These are phyloP conservation scores for Aquilaria agallochum DNA, from an alignment of 441 rosid species.

Conservation along the genomic window DNA sequence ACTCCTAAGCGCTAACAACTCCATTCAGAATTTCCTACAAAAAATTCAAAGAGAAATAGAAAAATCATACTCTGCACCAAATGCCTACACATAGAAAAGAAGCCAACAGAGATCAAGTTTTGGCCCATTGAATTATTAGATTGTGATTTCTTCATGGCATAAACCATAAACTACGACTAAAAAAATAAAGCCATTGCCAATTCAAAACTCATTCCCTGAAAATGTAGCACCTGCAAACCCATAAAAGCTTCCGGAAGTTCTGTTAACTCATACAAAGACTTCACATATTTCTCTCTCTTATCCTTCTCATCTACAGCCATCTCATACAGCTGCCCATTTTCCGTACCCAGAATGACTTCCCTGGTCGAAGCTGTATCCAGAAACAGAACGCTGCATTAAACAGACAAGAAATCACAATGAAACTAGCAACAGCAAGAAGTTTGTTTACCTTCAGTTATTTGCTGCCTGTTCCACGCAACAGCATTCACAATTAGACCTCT, in stretches of 20 bases:
- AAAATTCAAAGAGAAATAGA: too few species aligned
- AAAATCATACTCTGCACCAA: too few species aligned
- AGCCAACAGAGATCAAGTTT: too few species aligned
- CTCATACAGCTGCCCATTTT: conserved; percentile 90
- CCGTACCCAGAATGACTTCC: conserved; percentile 91
- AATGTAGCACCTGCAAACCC: conserved; percentile 76
- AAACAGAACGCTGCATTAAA: conserved; percentile 11
- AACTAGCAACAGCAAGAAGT: conserved; percentile 2
- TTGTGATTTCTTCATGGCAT: too few species aligned
- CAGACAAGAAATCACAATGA: neutral
- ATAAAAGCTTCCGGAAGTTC: conserved; percentile 97
- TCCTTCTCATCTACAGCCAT: conserved; percentile 98
- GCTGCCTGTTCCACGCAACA: conserved; percentile 97
- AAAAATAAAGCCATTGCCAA: conserved; percentile 1
- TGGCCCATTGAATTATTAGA: too few species aligned
- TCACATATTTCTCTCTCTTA: conserved; percentile 89
- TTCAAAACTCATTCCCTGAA: conserved; percentile 7
- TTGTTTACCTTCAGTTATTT: conserved; percentile 80
- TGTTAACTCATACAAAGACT: conserved; percentile 68
- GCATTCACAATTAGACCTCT: conserved; percentile 85
- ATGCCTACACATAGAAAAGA: too few species aligned
- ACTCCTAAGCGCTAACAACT: too few species aligned
- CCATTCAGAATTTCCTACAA: too few species aligned
- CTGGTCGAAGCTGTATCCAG: conserved; percentile 69
- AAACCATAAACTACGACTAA: neutral